Evolutionary conservation across 2,329 filamentous ascomycete species (phyloP), one percentile per base, ranked within the genome.

Genomic region (Tolypocladium ovalisporum): DNA sequence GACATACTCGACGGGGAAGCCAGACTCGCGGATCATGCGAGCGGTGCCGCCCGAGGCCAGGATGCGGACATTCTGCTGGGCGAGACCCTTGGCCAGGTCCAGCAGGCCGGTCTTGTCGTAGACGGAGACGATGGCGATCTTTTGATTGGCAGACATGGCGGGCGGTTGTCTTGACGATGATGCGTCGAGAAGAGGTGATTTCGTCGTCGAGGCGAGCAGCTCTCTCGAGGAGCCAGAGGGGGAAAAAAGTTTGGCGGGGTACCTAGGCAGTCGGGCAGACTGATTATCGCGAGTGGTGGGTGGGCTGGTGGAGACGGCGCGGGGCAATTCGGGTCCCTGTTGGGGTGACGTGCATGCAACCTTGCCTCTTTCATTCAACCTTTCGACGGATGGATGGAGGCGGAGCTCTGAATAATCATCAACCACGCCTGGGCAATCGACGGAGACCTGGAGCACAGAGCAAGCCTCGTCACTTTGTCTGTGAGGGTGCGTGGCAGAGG

Each of bases 61-160:
- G 63, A 99, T 87, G 65, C 91, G 89, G 65, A 96, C 89, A 84
- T 94, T 87, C 70, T 95, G 84, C 79, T 93, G 84, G 70, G 89
- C 83, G 54, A 97, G 84, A 66, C 91, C 91, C 76, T 96, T 96
- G 67, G 91, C 90, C 66, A 97, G 81, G 75, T 97, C 92, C 64
- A 97, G 78, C 64, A 96, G 83, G 60, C 92, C 94, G 57, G 93
- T 97, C 86, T 99, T 99, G 82, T 99, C 90, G 73, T 94, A 97
- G 79, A 97, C 94, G 64, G 93, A 97, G 72, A 99, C 82, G 70
- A 99, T 97, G 64, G 94, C 94, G 80, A 82, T 82, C 70, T 81
- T 79, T 70, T 83, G 81, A 60, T 73, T 67, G 34, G 62, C 66
- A 60, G 72, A 66, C 73, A 75, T 75, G 62, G 61, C 68, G 63